Percentiles rank a stretch among this genome's conserved stretches.
Conservation (phyloP, 23 red algal genomes). For the Cyanidiococcus yangmingshanensis region DNA sequence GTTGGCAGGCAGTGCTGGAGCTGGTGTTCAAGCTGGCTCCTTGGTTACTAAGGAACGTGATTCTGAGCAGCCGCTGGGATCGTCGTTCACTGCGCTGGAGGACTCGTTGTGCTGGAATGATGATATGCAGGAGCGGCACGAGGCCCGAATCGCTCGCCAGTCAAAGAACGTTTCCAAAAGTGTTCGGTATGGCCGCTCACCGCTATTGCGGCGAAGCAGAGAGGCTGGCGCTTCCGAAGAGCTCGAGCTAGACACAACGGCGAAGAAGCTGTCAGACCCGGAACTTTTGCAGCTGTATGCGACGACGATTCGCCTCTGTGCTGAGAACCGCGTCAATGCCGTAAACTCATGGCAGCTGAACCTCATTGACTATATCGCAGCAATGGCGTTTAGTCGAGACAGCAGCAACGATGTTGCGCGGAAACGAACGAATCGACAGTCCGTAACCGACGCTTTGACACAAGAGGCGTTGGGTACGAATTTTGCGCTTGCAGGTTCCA, state of each 20-base stretch:
- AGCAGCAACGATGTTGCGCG: not conserved
- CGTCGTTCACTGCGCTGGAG: not conserved
- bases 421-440: not conserved
- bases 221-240: not conserved
- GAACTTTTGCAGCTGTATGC: constrained; percentile 78
- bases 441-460: not conserved
- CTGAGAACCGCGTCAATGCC: constrained; percentile 80
- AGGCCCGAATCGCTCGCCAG: not conserved
- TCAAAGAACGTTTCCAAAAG: not conserved
- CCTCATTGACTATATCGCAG: constrained; percentile 79
- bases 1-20: too few relatives aligned
- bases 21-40: too few relatives aligned
- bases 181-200: not conserved
- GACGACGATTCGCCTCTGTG: constrained; percentile 72
- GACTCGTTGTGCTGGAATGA: not conserved
- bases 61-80: too few relatives aligned
- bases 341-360: constrained; percentile 87
- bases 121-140: not conserved
- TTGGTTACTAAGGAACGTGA: too few relatives aligned
- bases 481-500: constrained; percentile 84
- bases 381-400: not conserved
- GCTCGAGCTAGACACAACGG: not conserved
- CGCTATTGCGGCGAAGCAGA: not conserved
- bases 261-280: constrained; percentile 24
- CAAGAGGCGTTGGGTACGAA: constrained; percentile 31